Evolutionary conservation across 768 basidiomycete species (phyloP), one percentile per base, ranked within the genome.

Genomic region (Strobilomyces confusus): DNA sequence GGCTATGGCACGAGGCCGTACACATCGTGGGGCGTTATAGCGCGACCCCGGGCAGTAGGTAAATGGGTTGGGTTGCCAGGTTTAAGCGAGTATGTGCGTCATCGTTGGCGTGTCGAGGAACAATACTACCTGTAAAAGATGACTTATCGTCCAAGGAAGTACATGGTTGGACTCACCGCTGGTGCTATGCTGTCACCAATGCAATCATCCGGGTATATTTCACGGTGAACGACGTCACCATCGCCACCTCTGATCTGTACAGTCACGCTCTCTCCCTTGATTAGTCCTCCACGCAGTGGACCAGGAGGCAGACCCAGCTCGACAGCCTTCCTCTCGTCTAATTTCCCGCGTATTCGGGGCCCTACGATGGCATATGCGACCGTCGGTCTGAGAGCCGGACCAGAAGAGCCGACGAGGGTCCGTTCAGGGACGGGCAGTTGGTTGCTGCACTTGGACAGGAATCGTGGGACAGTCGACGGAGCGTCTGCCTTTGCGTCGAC

Each of bases 101-200:
- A 76, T 69, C 0, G 80, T 78, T 0, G 92, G 88, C 13, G 88
- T 79, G 60, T 94, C 89, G 41, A 95, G 67, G 36, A 93, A 71
- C 7, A 93, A 65, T 22, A 86, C 65, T 4, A 77, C 83, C 83
- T 89, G 59, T 25, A 36, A 43, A 44, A 29, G n/a, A 15, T 36
- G 34, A 30, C 12, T 15, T n/a, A 20, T 17, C 9, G 20, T 48
- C 9, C 9, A 25, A 33, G 26, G 22, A 49, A 38, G 30, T 33
- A 45, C 3, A 20, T n/a, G 26, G 22, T 30, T 25, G 32, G 33
- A 62, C 72, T 57, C 60, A 82, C 80, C 51, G 73, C 72, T 29
- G 81, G 79, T 11, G 69, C 63, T 51, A 84, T 79, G 20, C 76
- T 69, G 48, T 81, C 76, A 4, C 75, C 81, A 9, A 87, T 66